These are phyloP conservation scores for Coleophoma cylindrospora DNA, from an alignment of 2,329 filamentous ascomycete species.

Conservation along the genomic window DNA sequence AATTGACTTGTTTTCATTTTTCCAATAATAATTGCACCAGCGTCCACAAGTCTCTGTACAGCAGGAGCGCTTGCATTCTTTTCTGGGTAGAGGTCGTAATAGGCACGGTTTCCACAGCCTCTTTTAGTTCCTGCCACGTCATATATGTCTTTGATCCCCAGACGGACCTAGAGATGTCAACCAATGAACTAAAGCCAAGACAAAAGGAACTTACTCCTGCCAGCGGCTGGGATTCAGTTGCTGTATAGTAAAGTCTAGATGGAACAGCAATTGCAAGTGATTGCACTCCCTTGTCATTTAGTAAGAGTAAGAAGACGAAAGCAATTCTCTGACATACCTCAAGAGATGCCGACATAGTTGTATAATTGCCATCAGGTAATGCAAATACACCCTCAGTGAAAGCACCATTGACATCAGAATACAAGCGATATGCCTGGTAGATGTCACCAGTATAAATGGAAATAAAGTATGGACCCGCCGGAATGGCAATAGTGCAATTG, in stretches of 20 bases:
- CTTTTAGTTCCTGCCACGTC: constrained; percentile 50
- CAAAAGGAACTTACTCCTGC: constrained; percentile 38
- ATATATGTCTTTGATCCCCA: constrained; percentile 58
- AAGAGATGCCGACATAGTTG: background rate
- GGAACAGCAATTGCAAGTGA: constrained; percentile 48
- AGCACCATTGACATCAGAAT: constrained; percentile 38
- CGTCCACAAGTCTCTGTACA: constrained; percentile 48
- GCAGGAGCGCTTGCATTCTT: constrained; percentile 39
- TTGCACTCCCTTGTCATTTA: background rate
- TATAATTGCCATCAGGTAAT: constrained; percentile 26
- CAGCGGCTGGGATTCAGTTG: constrained; percentile 32
- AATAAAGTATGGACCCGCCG: constrained; percentile 41
- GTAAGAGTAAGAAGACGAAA: background rate
- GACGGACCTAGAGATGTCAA: constrained; percentile 31
- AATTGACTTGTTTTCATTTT: constrained; percentile 45
- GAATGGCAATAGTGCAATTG: constrained; percentile 16
- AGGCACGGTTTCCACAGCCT: constrained; percentile 50
- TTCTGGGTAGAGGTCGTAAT: constrained; percentile 42
- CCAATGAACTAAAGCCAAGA: background rate
- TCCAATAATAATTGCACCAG: constrained; percentile 49
- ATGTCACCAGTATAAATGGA: constrained; percentile 32
- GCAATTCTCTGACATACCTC: background rate
- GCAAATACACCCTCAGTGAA: constrained; percentile 37
- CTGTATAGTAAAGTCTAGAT: constrained; percentile 45
- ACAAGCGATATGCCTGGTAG: constrained; percentile 40